Evolutionary conservation across 345 rosid genomes (phyloP).

Genomic region (Corchorus olitorius): DNA sequence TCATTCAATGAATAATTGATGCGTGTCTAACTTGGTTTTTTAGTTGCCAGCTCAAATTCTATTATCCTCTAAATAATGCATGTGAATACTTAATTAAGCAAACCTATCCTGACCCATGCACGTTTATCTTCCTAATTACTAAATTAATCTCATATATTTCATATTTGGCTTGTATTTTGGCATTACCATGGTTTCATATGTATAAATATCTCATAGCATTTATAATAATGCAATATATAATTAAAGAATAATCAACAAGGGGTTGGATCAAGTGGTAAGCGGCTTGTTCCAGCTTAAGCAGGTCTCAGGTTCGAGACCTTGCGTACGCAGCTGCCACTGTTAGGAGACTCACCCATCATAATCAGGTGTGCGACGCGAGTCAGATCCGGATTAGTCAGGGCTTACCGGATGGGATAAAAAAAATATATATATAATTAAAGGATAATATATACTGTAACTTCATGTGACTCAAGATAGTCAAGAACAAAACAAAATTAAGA

Average conservation of each 20-base stretch:
- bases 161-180: neutral
- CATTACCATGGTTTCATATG: neutral
- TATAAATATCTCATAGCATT: neutral
- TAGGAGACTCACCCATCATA: no score
- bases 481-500: neutral
- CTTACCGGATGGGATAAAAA: no score
- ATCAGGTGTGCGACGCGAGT: no score
- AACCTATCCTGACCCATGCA: neutral
- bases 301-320: no score
- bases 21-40: conserved; percentile 14
- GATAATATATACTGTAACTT: neutral
- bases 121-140: neutral
- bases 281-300: no score
- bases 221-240: neutral
- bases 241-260: neutral
- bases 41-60: neutral
- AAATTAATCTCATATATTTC: neutral
- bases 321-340: no score
- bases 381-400: no score
- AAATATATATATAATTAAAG: neutral
- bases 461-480: no score
- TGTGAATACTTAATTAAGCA: neutral
- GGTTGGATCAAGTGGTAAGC: no score
- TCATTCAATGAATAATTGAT: neutral
- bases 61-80: neutral